These are phyloP conservation scores for Trametes punicea DNA, from an alignment of 768 basidiomycete species.

Conservation along the genomic window DNA sequence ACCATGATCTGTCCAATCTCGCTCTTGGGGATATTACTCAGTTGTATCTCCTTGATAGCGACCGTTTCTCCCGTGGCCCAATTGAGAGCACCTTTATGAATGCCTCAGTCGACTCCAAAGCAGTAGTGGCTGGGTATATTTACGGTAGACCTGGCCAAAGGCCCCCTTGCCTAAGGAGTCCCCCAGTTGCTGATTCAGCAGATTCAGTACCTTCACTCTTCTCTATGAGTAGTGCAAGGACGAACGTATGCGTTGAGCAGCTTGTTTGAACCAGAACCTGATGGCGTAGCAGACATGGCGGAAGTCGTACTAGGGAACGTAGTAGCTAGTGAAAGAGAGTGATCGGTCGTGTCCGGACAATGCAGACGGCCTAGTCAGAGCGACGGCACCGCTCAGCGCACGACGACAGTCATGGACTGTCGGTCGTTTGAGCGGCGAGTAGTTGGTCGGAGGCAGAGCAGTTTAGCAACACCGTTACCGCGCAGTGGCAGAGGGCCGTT, in stretches of 20 bases:
- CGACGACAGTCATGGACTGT: constrained; percentile 17
- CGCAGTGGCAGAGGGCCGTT: constrained; percentile 10
- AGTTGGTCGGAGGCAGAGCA: constrained; percentile 13
- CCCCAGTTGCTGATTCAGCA: constrained; percentile 76
- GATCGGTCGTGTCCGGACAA: constrained; percentile 11
- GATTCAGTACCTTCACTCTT: not conserved
- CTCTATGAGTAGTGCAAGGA: not conserved
- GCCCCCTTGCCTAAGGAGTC: constrained; percentile 96
- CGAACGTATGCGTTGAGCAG: constrained; percentile 30
- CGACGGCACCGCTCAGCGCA: constrained; percentile 16
- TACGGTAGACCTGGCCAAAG: constrained; percentile 95
- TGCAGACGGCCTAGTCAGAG: not conserved
- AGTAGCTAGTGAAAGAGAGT: constrained; percentile 9
- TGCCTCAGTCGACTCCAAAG: not conserved
- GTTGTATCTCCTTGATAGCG: constrained; percentile 95
- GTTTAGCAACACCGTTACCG: constrained; percentile 12
- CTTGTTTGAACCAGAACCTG: constrained; percentile 25
- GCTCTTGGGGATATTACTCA: constrained; percentile 89
- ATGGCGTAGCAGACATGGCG: constrained; percentile 17
- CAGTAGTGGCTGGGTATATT: constrained; percentile 32
- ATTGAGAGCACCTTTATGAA: constrained; percentile 77
- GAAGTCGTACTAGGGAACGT: constrained; percentile 17
- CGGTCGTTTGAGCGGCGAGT: constrained; percentile 18
- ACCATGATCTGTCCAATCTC: constrained; percentile 99
- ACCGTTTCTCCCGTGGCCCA: constrained; percentile 98